Evolutionary conservation across 2,329 filamentous ascomycete genomes (phyloP).

Genomic region (Leptoxyphium fumago): DNA sequence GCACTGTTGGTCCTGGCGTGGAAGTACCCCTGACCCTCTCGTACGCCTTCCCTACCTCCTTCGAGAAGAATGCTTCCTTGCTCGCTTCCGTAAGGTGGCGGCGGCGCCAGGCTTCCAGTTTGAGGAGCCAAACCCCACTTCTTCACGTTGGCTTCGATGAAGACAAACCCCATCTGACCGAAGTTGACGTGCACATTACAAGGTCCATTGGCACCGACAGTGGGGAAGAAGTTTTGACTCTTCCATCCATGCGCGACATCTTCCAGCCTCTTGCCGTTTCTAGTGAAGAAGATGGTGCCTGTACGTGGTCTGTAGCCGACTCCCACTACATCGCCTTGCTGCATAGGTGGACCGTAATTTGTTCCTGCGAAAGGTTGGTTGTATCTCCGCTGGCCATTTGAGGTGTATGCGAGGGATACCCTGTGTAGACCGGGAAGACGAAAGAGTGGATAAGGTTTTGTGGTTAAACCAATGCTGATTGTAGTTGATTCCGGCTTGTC

Average conservation of each 20-base stretch:
- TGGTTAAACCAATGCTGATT: conserved; percentile 84
- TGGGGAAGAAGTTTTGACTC: conserved; percentile 92
- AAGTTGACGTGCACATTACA: conserved; percentile 93
- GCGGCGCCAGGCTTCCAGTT: conserved; percentile 86
- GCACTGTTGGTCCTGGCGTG: conserved; percentile 60
- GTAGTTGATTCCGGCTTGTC: conserved; percentile 84
- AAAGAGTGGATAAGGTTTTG: conserved; percentile 93
- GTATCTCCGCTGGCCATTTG: conserved; percentile 69
- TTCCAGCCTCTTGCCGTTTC: conserved; percentile 93
- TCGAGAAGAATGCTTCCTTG: conserved; percentile 92
- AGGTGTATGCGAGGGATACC: conserved; percentile 81
- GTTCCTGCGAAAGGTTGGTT: conserved; percentile 82
- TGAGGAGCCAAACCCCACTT: conserved; percentile 97
- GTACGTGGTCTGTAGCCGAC: conserved; percentile 90
- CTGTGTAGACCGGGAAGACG: conserved; percentile 88
- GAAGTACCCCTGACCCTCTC: conserved; percentile 39
- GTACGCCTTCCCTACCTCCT: conserved; percentile 46
- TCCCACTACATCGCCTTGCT: conserved; percentile 91
- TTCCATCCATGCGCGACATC: conserved; percentile 89
- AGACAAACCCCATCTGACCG: conserved; percentile 93
- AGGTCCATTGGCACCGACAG: conserved; percentile 88
- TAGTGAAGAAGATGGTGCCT: conserved; percentile 92
- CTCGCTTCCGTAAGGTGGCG: conserved; percentile 91
- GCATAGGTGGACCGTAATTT: conserved; percentile 66
- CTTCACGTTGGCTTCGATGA: conserved; percentile 98